Evolutionary conservation across 768 basidiomycete genomes (phyloP), one percentile per base, ranked within the genome.

Genomic region (Candolleomyces efflorescens): DNA sequence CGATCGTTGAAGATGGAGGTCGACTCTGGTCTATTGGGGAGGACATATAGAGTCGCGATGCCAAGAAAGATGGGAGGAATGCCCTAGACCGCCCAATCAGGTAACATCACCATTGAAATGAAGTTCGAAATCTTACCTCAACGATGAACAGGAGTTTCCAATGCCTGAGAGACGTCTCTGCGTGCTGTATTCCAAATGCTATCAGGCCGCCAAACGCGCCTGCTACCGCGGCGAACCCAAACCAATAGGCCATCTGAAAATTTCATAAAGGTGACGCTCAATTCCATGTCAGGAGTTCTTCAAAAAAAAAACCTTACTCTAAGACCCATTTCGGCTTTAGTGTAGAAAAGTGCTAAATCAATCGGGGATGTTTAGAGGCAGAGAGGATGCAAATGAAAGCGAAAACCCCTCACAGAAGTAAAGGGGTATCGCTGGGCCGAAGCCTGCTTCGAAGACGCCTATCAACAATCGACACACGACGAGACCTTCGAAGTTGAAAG

Each of bases 191-290:
- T 1, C 89, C 91, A 60, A 88, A 92, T 3, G 91, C 90, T 43
- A 93, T 82, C 46, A 92, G 72, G n/a, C 91, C 90, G 13, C 90
- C 89, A 59, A 92, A 92, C 5, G 91, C 91, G 22, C 90, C 90
- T 3, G 91, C 88, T 3, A 90, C 82, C 2, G 90, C 89, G 4
- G 90, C 89, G 65, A 91, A 92, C 9, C 87, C 87, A 59, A 91
- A 92, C 87, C 89, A 91, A 63, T 89, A 83, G 1, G 87, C 89
- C 80, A 87, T 80, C 73, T 80, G 55, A 18, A 50, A 39, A n/a
- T n/a, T n/a, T n/a, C n/a, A 50, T 38, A 43, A 23, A 36, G 13
- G 22, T 26, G 24, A 39, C 26, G 27, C 47, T 50, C 10, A 39
- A 53, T 41, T 3, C 24, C 27, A 26, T 1, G 50, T n/a, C 7